Base-by-base conservation (phyloP, 108 stramenopile genomes). In the Cyclostephanos tholiformis region DNA sequence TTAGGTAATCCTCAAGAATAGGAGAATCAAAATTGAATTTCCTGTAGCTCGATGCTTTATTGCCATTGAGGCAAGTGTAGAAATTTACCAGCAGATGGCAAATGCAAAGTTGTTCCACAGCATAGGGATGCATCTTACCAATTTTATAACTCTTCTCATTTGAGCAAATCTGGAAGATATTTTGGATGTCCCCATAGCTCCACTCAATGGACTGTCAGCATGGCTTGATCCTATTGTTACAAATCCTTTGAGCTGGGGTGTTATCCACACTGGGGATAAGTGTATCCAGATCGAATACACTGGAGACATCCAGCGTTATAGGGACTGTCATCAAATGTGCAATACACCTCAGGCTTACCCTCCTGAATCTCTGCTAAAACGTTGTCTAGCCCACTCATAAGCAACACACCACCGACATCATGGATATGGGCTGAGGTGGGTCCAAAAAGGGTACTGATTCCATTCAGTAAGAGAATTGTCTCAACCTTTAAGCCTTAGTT, bases 381-480 rank as follows among this genome's bases (percentile, higher is more conserved):
- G 36, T 36, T 36, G 6, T 36, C 36, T 6, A 36, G 36, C 36
- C 36, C 36, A 36, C 36, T 36, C 50, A 51, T 51, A 2, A 4
- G 17, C 50, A 51, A 20, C 50, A 51, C 50, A 20, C 50, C 50
- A 4, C 36, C 36, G 6, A 36, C 36, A 20, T 51, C 20, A 51
- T 51, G 50, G 17, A 51, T 51, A 17, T 9, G 20, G 50, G 10
- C 20, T 2, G 10, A 7, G 50, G 4, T 51, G 20, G 17, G 4
- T 10, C 50, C 6, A 20, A 51, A 51, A 10, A 17, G 8, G 4
- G 17, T 17, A 20, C 50, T 17, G 50, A 51, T 51, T 8, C 17
- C 50, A 51, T 51, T 51, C 10, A 10, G 50, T 51, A 51, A 32
- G 4, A 62, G 30, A 1, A 71, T 20, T 30, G 70, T 71, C 23